Evolutionary conservation across 1,284 basidiomycete species (phyloP), one percentile per base, ranked within the genome.

Genomic region (Schizopora paradoxa): DNA sequence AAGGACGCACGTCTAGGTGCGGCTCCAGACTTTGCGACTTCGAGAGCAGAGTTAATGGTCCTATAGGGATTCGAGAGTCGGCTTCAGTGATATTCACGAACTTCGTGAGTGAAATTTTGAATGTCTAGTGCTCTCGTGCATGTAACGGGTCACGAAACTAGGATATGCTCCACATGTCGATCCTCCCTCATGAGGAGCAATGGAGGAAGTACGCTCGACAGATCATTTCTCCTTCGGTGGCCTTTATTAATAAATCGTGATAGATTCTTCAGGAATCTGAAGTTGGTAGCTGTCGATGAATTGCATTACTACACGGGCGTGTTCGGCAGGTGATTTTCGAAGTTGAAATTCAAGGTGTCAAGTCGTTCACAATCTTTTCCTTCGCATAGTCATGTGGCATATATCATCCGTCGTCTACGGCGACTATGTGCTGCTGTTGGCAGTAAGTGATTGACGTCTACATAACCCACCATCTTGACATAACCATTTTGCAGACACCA

Each of bases 161-260:
- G 86, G 92, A 94, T 55, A 94, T 84, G 74, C 71, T 95, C 5
- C 91, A 95, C 58, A 79, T 84, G 31, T 84, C 87, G 1, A 87
- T 95, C 50, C 66, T 95, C 4, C 91, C 91, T 0, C 76, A 86
- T 45, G 91, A 95, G 63, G 85, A 92, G 41, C 58, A 72, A 5
- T 95, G 92, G 91, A 73, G 91, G 65, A 74, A 77, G 76, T 86
- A 42, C 37, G 63, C 62, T 23, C 32, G 42, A 19, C 29, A 19
- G 14, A 31, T 16, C 10, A 11, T 21, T 28, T 41, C 16, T 3
- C 11, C 31, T 19, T 48, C 48, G 43, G 52, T 29, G 6, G 40
- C 18, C 14, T 33, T 49, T 27, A 55, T 28, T n/a, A 37, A 33
- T 32, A 38, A 36, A 5, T 4, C 23, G 22, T 35, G 40, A 7